Evolutionary conservation across 1,139 yeast species (phyloP), one percentile per base, ranked within the genome.

Genomic region (Ogataea hybrid): DNA sequence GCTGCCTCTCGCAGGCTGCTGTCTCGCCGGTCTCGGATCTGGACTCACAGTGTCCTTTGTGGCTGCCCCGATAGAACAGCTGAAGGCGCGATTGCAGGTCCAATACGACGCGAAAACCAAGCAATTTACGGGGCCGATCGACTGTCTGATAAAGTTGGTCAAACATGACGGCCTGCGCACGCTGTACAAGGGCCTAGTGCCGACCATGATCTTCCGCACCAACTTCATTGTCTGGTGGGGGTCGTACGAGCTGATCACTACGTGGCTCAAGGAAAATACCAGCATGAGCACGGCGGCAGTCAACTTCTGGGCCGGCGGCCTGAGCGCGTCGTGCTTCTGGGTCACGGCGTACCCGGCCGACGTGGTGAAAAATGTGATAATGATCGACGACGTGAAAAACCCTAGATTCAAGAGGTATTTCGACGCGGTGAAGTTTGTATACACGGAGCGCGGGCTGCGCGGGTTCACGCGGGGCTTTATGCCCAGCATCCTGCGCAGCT

Each of bases 141-240:
- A 86, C 59, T 90, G 90, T 53, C 75, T 75, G 43, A 44, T 57
- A 31, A 75, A 77, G 59, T 69, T 73, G 47, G 77, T 75, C 62
- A 68, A 66, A 51, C 71, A 68, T 45, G 75, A 77, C 23, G 95
- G 95, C 5, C 64, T 84, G n/a, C 63, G 78, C 49, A 84, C 90
- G 0, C 69, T 88, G 12, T 88, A 85, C 62, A 80, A 84, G 53
- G 96, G 96, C 6, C 69, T 89, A 39, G 63, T 81, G n/a, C 81
- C 95, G 10, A 89, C 97, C 0, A 79, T 88, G 84, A 73, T 89
- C 11, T 89, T 89, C 67, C 73, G 96, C 57, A 81, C 95, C 1
- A 86, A 86, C 64, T 89, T 89, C 58, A 71, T 86, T 31, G 86
- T 86, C 48, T 88, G 95, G 94, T 89, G 97, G 97, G 95, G 96